Conservation (phyloP, 1,284 basidiomycete genomes). For the Caloboletus firmus region DNA sequence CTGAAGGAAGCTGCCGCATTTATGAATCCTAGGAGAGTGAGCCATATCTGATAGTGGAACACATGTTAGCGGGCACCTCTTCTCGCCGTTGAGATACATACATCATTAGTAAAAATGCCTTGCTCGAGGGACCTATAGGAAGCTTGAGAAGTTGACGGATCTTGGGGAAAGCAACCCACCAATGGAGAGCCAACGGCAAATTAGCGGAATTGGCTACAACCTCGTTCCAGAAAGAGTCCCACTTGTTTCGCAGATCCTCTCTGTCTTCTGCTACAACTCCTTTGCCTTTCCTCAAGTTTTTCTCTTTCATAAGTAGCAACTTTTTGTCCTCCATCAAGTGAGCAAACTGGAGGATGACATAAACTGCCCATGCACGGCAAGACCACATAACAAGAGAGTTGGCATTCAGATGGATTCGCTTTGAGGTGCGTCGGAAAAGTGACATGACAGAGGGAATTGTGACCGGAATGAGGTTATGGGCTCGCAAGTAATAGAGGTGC, state of each 20-base stretch:
- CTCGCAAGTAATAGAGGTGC: slow-evolving; percentile 69
- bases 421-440: slow-evolving; percentile 42
- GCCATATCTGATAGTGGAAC: slow-evolving; percentile 50
- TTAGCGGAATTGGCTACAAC: slow-evolving; percentile 73
- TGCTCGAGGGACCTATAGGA: slow-evolving; percentile 61
- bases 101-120: slow-evolving; percentile 66
- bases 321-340: slow-evolving; percentile 69
- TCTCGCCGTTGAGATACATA: slow-evolving; percentile 30
- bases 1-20: slow-evolving; percentile 67
- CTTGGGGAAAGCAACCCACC: slow-evolving; percentile 49
- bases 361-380: slow-evolving; percentile 73
- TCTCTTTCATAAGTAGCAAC: slow-evolving; percentile 53
- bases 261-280: slow-evolving; percentile 51
- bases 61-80: neutral
- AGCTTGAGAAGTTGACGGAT: slow-evolving; percentile 1
- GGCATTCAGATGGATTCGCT: slow-evolving; percentile 46
- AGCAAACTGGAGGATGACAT: slow-evolving; percentile 70
- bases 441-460: slow-evolving; percentile 46
- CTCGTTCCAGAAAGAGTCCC: slow-evolving; percentile 74
- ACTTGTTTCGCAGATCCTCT: slow-evolving; percentile 56
- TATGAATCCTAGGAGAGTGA: slow-evolving; percentile 60
- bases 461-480: slow-evolving; percentile 62
- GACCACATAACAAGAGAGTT: slow-evolving; percentile 63
- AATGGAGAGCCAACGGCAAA: slow-evolving; percentile 80
- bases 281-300: slow-evolving; percentile 57